Conservation (phyloP, 345 rosid species). For the Hibiscus mutabilis region DNA sequence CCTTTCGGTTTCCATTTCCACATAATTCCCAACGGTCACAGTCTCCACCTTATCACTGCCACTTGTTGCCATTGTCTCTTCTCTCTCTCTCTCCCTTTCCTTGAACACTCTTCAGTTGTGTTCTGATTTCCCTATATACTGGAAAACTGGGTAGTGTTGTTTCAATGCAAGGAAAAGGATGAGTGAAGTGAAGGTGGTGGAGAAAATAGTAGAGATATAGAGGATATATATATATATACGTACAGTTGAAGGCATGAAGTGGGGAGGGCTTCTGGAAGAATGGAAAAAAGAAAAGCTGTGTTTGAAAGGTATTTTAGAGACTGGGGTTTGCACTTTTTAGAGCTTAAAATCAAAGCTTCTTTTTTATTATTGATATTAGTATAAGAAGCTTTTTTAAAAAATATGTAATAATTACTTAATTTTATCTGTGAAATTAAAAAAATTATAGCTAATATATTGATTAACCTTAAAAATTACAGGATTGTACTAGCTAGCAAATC, state of each 20-base stretch:
- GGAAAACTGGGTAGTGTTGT: background rate
- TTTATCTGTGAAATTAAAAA: no score
- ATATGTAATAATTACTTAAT: no score
- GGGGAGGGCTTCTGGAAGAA: slow-evolving; percentile 7
- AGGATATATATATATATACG: slow-evolving; percentile 18
- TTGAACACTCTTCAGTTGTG: background rate
- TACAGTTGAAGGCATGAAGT: background rate
- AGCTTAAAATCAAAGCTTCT: background rate
- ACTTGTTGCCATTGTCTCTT: slow-evolving; percentile 29
- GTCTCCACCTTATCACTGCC: slow-evolving; percentile 76
- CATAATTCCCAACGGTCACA: slow-evolving; percentile 79
- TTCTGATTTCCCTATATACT: background rate
- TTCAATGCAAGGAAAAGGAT: background rate
- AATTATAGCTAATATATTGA: no score
- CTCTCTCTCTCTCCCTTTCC: background rate
- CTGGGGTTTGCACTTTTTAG: slow-evolving; percentile 17
- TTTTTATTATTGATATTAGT: background rate
- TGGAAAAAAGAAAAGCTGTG: slow-evolving; percentile 19
- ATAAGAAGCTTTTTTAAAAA: no score
- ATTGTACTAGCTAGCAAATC: background rate
- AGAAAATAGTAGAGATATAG: slow-evolving; percentile 13
- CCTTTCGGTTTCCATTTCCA: slow-evolving; percentile 87
- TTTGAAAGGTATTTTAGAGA: slow-evolving; percentile 30
- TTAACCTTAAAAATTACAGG: no score
- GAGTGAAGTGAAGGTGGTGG: slow-evolving; percentile 23